Percentiles rank a stretch among this genome's conserved stretches.
These are phyloP conservation scores for Xylaria hypoxylon DNA, from an alignment of 2,329 filamentous ascomycete species.

Conservation along the genomic window DNA sequence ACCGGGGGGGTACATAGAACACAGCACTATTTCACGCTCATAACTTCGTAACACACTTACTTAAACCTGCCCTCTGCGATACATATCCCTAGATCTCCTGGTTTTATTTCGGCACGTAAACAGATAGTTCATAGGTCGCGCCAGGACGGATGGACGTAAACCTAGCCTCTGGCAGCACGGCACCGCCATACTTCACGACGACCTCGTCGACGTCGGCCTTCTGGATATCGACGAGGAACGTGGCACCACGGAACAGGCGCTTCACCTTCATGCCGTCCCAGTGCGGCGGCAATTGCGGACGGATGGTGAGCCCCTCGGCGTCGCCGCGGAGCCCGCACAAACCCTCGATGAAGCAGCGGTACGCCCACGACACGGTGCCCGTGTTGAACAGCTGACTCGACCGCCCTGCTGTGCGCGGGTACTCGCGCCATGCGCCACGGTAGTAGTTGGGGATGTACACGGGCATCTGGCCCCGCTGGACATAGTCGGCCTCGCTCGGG, in stretches of 20 bases:
- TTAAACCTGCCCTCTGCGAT: not conserved
- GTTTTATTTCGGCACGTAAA: slow-evolving; percentile 47
- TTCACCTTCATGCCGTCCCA: slow-evolving; percentile 63
- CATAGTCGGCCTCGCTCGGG: slow-evolving; percentile 62
- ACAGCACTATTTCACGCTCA: not conserved
- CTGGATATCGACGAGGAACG: slow-evolving; percentile 59
- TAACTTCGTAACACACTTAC: slow-evolving; percentile 9
- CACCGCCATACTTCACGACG: slow-evolving; percentile 54
- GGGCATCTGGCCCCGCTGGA: slow-evolving; percentile 66
- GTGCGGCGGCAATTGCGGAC: slow-evolving; percentile 62
- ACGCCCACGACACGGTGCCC: slow-evolving; percentile 68
- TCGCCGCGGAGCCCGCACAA: slow-evolving; percentile 66
- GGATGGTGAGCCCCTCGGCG: slow-evolving; percentile 58
- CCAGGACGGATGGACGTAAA: slow-evolving; percentile 58
- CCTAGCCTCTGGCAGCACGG: slow-evolving; percentile 54
- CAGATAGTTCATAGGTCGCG: slow-evolving; percentile 58
- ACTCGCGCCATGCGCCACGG: slow-evolving; percentile 61
- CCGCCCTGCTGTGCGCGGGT: slow-evolving; percentile 64
- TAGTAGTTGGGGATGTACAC: slow-evolving; percentile 71
- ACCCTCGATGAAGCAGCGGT: slow-evolving; percentile 66
- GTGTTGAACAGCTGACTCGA: slow-evolving; percentile 70
- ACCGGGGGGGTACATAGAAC: slow-evolving; percentile 5
- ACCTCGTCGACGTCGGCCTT: slow-evolving; percentile 55
- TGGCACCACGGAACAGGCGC: slow-evolving; percentile 63
- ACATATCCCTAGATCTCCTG: not conserved